Evolutionary conservation across 192 early-diverging fungal genomes (phyloP), one percentile per base, ranked within the genome.

Genomic region (Mortierella alpina): DNA sequence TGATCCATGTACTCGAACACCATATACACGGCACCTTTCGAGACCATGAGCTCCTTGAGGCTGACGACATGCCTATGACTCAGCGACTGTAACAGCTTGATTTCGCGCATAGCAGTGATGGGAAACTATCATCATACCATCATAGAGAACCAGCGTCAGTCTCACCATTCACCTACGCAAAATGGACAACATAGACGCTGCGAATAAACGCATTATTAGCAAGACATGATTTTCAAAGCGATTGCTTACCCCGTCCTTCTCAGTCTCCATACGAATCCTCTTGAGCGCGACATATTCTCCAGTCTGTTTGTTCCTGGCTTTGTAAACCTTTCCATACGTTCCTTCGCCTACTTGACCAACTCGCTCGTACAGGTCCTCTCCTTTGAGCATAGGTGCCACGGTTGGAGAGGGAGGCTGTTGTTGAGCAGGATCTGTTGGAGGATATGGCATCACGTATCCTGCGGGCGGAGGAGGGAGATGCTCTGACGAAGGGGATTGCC

Each of bases 1-100:
- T 94, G 92, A 71, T 95, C 94, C 93, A 95, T 93, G 79, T 95
- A 95, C 82, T 95, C 94, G 75, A 95, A 90, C 46, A 95, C 93
- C 84, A 95, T 93, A 55, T 94, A 93, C 9, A 94, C 88, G 2
- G 90, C 89, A 88, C 84, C 89, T 75, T 93, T 86, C 47, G 88
- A 76, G 11, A 92, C 91, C 82, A 95, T 88, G 4, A 94, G 89
- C n/a, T 95, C 91, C 45, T 90, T 83, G 45, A 95, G 83, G 44
- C 87, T 86, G 11, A 95, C 88, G 42, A 95, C 91, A 75, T 92
- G 91, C 11, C 88, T 84, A 69, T 95, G 93, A 47, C 76, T 85
- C 58, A 94, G 75, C 41, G 86, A 83, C 73, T 91, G 88, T 17
- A 95, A 78, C 39, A 95, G 63, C 50, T 93, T 93, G 70, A 95